Percentiles rank a stretch among this genome's conserved stretches.
These are phyloP conservation scores for Neoboletus brunneissimus DNA, from an alignment of 768 basidiomycete species.

Conservation along the genomic window DNA sequence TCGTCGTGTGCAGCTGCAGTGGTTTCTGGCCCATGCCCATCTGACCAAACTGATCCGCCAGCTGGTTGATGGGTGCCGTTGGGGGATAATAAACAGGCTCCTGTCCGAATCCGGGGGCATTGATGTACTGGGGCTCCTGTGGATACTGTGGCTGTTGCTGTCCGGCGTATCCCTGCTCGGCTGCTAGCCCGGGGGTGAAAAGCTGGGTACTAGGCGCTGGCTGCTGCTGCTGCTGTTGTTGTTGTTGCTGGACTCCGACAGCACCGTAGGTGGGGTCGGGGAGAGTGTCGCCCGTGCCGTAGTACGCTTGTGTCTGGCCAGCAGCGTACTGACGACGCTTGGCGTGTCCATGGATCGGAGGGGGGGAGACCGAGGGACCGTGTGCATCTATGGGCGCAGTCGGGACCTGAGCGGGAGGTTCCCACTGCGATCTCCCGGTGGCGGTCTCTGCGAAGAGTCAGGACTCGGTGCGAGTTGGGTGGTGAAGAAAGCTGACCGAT, in stretches of 20 bases:
- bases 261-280: conserved; percentile 46
- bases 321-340: conserved; percentile 93
- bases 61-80: conserved; percentile 48
- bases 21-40: conserved; percentile 87
- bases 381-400: conserved; percentile 39
- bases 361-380: conserved; percentile 44
- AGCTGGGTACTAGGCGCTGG: conserved; percentile 49
- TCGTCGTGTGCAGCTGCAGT: conserved; percentile 79
- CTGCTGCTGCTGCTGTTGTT: background rate
- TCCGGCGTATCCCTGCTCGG: conserved; percentile 62
- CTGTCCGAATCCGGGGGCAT: conserved; percentile 43
- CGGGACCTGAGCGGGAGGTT: conserved; percentile 53
- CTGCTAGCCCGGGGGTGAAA: conserved; percentile 82
- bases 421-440: conserved; percentile 88
- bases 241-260: conserved; percentile 27
- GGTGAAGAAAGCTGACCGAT: conserved; percentile 59
- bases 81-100: conserved; percentile 40
- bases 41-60: conserved; percentile 83
- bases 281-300: conserved; percentile 47
- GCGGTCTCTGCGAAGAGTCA: conserved; percentile 61
- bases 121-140: conserved; percentile 43
- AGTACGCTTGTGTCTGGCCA: conserved; percentile 90
- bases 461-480: conserved; percentile 3
- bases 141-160: conserved; percentile 57
- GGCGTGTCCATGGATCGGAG: conserved; percentile 41